Evolutionary conservation across 192 early-diverging fungal species (phyloP).

Genomic region (Funneliformis mosseae): DNA sequence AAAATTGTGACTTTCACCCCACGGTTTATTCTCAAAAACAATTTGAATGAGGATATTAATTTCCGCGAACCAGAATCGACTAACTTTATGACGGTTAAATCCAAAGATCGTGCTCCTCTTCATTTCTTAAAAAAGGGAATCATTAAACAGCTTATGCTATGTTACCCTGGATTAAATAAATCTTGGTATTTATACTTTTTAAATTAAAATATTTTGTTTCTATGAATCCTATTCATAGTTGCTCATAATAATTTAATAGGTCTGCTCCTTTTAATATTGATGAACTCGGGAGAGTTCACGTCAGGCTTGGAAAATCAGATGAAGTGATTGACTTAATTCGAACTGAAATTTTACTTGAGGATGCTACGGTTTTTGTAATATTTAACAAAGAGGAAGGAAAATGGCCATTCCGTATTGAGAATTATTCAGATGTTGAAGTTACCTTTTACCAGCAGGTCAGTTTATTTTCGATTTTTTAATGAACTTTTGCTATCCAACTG

Average conservation of each 20-base stretch:
- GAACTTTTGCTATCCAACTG: neutral
- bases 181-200: slow-evolving; percentile 59
- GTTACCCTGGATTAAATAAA: slow-evolving; percentile 64
- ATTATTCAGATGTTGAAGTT: slow-evolving; percentile 70
- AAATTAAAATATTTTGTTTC: neutral
- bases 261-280: slow-evolving; percentile 85
- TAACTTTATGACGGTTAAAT: slow-evolving; percentile 45
- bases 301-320: slow-evolving; percentile 73
- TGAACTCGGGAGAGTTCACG: slow-evolving; percentile 81
- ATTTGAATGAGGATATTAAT: slow-evolving; percentile 67
- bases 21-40: slow-evolving; percentile 88
- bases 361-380: slow-evolving; percentile 89
- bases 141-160: slow-evolving; percentile 70
- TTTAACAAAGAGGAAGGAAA: slow-evolving; percentile 71
- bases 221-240: neutral
- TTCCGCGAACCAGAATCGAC: slow-evolving; percentile 72
- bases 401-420: slow-evolving; percentile 92
- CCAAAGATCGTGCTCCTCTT: slow-evolving; percentile 63
- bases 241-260: slow-evolving; percentile 36
- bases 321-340: slow-evolving; percentile 69
- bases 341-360: slow-evolving; percentile 82
- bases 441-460: slow-evolving; percentile 77
- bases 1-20: slow-evolving; percentile 91
- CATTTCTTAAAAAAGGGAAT: slow-evolving; percentile 65
- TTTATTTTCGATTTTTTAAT: neutral